A percentile compares a stretch with the other conserved stretches of the same genome.
phyloP scores from a whole-genome alignment of 257 asterid genomes.

The Primulina huaijiensis region DNA sequence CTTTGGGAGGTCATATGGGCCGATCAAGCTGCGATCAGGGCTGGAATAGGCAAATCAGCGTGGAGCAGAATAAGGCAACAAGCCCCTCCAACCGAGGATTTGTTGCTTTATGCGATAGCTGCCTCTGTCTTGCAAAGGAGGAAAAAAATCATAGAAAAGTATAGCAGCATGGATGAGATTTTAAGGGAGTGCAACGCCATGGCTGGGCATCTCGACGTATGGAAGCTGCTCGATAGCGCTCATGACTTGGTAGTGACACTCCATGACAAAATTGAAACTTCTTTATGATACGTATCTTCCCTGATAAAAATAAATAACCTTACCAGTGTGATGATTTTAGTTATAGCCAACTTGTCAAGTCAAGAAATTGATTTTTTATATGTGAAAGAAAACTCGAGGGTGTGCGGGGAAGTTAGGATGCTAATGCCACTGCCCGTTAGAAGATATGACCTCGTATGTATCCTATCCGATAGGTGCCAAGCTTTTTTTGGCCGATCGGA shows the following conservation, averaged over 20 bases:
- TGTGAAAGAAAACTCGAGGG: too few relatives aligned
- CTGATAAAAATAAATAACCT: not conserved
- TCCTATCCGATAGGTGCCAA: not conserved
- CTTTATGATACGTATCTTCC: constrained; percentile 22
- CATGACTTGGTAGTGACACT: constrained; percentile 78
- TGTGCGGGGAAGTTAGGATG: not conserved
- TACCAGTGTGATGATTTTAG: constrained; percentile 25
- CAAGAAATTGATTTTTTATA: too few relatives aligned
- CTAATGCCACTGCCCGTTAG: not conserved
- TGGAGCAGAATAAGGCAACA: constrained; percentile 77
- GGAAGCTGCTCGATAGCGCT: constrained; percentile 89
- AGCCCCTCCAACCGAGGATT: constrained; percentile 88
- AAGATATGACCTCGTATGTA: not conserved
- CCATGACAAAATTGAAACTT: constrained; percentile 66
- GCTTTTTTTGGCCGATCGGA: not conserved
- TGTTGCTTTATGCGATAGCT: constrained; percentile 79
- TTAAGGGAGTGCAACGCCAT: constrained; percentile 80
- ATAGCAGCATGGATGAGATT: constrained; percentile 88
- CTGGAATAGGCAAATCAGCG: constrained; percentile 72
- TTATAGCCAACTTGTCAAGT: constrained; percentile 4
- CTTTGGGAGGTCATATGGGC: constrained; percentile 99
- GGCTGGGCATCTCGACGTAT: constrained; percentile 87
- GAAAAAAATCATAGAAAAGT: constrained; percentile 75
- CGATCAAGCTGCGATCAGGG: constrained; percentile 86
- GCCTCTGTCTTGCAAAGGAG: constrained; percentile 90